Base-by-base conservation (phyloP, 805 yeast genomes). In the Scheffersomyces ergatensis region DNA sequence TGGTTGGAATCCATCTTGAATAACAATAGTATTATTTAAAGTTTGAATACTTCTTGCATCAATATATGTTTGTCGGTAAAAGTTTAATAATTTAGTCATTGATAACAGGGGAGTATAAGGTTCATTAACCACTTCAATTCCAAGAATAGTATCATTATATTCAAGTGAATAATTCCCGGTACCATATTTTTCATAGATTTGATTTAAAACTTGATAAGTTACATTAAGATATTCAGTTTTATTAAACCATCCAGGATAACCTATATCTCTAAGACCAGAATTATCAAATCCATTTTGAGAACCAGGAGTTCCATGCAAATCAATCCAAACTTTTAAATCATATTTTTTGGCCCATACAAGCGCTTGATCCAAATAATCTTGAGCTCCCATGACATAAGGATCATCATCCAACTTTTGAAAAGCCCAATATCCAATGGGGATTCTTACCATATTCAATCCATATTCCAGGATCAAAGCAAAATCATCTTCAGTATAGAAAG, bases 211-310 rank as follows among this genome's bases (percentile, higher is more conserved):
- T n/a, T 56, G 48, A 29, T 58, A 48, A 4, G 73, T 62, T 25
- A 61, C 43, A 25, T 55, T 49, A 2, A 62, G 44, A 42, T 63
- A 50, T 23, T 48, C 57, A 1, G 66, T 58, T 6, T 43, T 31
- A 39, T 62, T 61, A 46, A 58, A 62, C 67, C 67, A 62, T 16
- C 66, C 67, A 13, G 68, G 67, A 44, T 58, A 57, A 2, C 62
- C 64, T 5, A 60, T 50, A 38, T 57, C 79, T 53, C 89, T 69
- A 21, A 74, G 61, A 25, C 95, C 95, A 6, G 88, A 80, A 52
- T 86, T 87, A 54, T 86, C 92, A 67, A 86, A 86, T 12, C 95
- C 95, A 58, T 87, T 87, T 55, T 87, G 95, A 1, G 90, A 82
- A 1, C 92, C 93, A 5, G 95, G 93, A 9, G 76, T 82, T 12